These are phyloP conservation scores for Solanum virginianum DNA, from an alignment of 257 asterid species.

Conservation along the genomic window DNA sequence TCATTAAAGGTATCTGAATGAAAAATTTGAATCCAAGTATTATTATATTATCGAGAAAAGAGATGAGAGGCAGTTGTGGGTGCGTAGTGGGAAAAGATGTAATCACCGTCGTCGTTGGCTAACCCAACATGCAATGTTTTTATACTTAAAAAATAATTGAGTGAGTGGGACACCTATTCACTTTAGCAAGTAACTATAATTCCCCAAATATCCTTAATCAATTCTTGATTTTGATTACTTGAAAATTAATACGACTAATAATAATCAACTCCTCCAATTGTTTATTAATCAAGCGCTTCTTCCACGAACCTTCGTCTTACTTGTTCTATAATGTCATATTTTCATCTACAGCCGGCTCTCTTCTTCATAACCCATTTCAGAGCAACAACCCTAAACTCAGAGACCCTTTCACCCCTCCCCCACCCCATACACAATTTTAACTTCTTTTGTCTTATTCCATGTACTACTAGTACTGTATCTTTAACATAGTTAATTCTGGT, in stretches of 20 bases:
- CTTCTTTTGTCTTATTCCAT: background rate
- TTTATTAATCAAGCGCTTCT: constrained; percentile 11
- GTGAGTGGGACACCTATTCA: background rate
- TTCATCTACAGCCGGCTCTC: constrained; percentile 7
- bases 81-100: background rate
- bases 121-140: background rate
- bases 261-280: background rate
- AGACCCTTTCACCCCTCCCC: background rate
- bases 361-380: background rate
- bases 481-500: background rate
- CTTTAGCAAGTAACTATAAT: background rate
- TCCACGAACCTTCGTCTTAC: constrained; percentile 54
- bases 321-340: background rate
- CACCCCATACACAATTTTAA: background rate
- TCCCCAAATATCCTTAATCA: background rate
- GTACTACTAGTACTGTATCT: background rate
- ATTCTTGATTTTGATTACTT: background rate
- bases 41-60: background rate
- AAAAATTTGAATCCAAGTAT: too few species aligned
- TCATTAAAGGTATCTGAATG: too few species aligned
- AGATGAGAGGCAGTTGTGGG: background rate
- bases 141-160: background rate
- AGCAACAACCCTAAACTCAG: background rate
- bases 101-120: background rate
- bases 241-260: background rate